These are phyloP conservation scores for Sarocladium brachiariae DNA, from an alignment of 2,329 filamentous ascomycete genomes.

Conservation along the genomic window DNA sequence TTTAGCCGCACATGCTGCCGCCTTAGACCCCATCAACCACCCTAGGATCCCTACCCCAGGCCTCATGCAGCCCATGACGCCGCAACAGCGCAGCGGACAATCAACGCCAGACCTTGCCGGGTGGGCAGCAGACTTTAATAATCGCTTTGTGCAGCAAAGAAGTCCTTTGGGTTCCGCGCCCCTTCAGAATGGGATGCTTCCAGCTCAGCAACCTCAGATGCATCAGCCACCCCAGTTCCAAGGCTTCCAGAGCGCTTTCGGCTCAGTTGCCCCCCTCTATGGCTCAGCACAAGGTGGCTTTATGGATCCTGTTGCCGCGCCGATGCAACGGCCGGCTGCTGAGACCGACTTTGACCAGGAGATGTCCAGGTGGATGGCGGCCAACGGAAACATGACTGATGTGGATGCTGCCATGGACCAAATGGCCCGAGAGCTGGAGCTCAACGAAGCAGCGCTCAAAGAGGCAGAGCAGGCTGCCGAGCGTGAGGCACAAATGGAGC, in stretches of 20 bases:
- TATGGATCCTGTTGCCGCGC: conserved; percentile 17
- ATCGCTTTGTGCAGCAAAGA: conserved; percentile 19
- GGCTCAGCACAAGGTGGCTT: conserved; percentile 20
- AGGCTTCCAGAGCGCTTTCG: conserved; percentile 25
- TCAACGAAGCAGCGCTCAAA: conserved; percentile 24
- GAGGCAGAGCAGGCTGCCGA: conserved; percentile 15
- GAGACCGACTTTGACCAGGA: conserved; percentile 33
- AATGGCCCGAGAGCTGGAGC: conserved; percentile 33
- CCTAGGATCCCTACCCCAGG: conserved; percentile 17
- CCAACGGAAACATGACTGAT: conserved; percentile 28
- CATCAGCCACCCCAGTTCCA: conserved; percentile 17
- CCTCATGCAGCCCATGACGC: conserved; percentile 7
- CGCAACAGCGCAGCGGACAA: conserved; percentile 18
- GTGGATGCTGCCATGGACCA: conserved; percentile 37
- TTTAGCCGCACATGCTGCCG: conserved; percentile 27
- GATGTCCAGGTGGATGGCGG: conserved; percentile 34
- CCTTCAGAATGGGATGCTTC: conserved; percentile 3
- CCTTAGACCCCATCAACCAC: conserved; percentile 22
- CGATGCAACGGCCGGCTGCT: conserved; percentile 16
- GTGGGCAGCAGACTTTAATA: conserved; percentile 32
- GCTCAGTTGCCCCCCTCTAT: conserved; percentile 20
- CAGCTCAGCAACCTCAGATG: conserved; percentile 12
- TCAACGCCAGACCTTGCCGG: conserved; percentile 19
- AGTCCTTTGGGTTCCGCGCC: not conserved
- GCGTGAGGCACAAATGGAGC: not conserved